Base-by-base conservation (phyloP, 192 early-diverging fungal species). In the Gaertneriomyces semiglobifer region DNA sequence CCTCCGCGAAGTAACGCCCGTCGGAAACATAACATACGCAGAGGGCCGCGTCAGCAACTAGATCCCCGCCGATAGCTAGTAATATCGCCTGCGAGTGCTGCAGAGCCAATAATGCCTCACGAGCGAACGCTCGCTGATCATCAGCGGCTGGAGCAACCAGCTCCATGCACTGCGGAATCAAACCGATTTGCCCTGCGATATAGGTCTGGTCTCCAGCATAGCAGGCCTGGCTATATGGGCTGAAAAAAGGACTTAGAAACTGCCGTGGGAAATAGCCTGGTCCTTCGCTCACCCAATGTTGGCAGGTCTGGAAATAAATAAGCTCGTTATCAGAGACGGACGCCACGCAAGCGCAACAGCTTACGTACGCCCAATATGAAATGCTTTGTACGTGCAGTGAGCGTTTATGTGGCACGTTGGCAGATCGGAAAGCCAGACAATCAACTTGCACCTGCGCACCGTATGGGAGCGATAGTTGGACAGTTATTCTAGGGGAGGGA, bases 341-440 rank as follows among this genome's bases (percentile, higher is more conserved):
- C 11, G 25, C 2, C 25, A 33, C 25, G 25, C 25, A 33, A 33
- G 25, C 2, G 25, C 25, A 33, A 33, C 41, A 11, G 48, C 16
- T 41, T 10, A 81, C 74, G 59, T 63, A 82, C 81, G 91, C 91
- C 91, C 91, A 93, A 70, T 93, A 93, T 11, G 91, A 93, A 9
- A 93, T 80, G 18, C 89, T 82, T 68, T 93, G 91, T 8, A 93
- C 90, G 77, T 93, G 91, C 74, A 93, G 74, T 0, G 83, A 84
- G 19, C 84, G 70, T 53, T 77, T 79, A 2, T 18, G 44, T 7
- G 25, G 40, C 4, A 44, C 45, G 6, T 62, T 58, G 3, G 46
- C 43, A 12, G 61, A 55, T 43, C 65, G 74, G 40, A 76, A 80
- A 7, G 87, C 88, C 1, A 81, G 61, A 14, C 81, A 75, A 69